Evolutionary conservation across 2,329 filamentous ascomycete genomes (phyloP), one percentile per base, ranked within the genome.

Genomic region (Phialophora verrucosa): DNA sequence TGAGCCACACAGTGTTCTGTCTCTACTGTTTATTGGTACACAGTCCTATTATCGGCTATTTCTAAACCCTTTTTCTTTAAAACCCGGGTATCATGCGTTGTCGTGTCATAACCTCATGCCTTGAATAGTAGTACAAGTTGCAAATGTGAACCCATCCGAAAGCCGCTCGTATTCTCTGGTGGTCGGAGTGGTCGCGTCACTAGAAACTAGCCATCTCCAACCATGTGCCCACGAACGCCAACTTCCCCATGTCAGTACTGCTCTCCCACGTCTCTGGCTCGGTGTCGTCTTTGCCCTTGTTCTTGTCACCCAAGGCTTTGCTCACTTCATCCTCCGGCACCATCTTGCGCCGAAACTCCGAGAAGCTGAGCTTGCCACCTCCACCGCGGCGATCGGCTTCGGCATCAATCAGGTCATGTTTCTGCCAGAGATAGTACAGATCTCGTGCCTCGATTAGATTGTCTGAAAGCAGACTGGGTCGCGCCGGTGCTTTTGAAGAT

Each of bases 321-420:
- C 27, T 50, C 17, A 64, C 56, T 25, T 67, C 64, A 47, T 67
- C 64, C n/a, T 88, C 84, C n/a, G 83, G 83, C 72, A 88, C 87
- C 80, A 95, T 92, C 58, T 90, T 88, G 47, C 82, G 81, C 73
- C 91, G 88, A 78, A 98, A 96, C 77, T 98, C 95, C 0, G 85
- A 83, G 70, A 89, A 93, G 74, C 80, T 91, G 56, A 98, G 81
- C 74, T 88, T 87, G 0, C 92, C 94, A 79, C 77, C 91, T 0
- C 93, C 93, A n/a, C 91, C 92, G 29, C 92, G 84, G 65, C 84
- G 81, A 63, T 83, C 83, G 1, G 91, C 89, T 75, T 93, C 88
- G 44, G 83, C 80, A 74, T 95, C 91, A 0, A 89, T 85, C 17
- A 84, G 75, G 71, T 90, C 87, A 7, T 93, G 80, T 31, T 74